phyloP scores from a whole-genome alignment of 2,329 filamentous ascomycete genomes.

The Akanthomyces uredinophilus region DNA sequence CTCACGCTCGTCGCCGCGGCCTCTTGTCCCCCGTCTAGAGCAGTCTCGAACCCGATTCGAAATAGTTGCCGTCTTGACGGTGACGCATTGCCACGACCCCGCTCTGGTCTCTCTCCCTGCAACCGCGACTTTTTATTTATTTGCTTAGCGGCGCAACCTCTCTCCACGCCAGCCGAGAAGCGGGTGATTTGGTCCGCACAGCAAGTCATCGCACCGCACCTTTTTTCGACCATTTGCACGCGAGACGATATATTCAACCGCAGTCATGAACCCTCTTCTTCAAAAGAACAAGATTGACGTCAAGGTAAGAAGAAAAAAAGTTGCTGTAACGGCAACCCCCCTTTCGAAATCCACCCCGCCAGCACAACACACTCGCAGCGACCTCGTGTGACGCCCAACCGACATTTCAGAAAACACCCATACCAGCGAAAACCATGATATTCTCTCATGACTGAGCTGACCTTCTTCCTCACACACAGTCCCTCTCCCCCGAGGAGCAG shows the following conservation, averaged over 20 bases:
- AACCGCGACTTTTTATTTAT: conserved; percentile 2
- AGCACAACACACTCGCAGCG: too few species aligned
- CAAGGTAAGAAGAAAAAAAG: conserved; percentile 60
- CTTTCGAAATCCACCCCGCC: neutral
- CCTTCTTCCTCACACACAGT: conserved; percentile 46
- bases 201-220: neutral
- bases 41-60: neutral
- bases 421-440: neutral
- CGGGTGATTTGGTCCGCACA: neutral
- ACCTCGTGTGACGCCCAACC: neutral
- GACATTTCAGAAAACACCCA: neutral
- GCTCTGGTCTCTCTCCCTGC: neutral
- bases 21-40: neutral
- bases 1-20: neutral
- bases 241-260: conserved; percentile 16
- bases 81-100: conserved; percentile 10
- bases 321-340: conserved; percentile 1
- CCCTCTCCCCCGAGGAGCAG: conserved; percentile 90
- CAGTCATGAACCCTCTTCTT: conserved; percentile 84
- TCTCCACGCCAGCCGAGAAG: neutral
- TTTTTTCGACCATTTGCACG: neutral
- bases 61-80: neutral
- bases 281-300: conserved; percentile 99
- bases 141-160: neutral
- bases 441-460: neutral